Conservation (phyloP, 2,329 filamentous ascomycete species). For the Tolypocladium cylindrosporum region DNA sequence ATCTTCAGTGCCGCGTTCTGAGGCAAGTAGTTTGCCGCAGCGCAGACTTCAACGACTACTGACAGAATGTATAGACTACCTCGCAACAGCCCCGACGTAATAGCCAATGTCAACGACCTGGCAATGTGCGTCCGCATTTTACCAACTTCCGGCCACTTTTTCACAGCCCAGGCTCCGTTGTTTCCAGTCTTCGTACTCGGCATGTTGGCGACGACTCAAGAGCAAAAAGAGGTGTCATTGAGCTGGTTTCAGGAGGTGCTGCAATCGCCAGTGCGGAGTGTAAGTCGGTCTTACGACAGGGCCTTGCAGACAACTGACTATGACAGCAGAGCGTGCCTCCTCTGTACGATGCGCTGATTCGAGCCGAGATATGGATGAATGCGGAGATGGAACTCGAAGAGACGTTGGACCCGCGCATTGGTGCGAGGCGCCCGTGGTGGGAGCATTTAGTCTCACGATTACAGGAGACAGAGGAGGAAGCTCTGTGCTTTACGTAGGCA, state of each 20-base stretch:
- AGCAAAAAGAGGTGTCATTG: conserved; percentile 17
- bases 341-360: conserved; percentile 19
- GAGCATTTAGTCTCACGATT: conserved; percentile 61
- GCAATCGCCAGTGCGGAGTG: conserved; percentile 25
- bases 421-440: conserved; percentile 26
- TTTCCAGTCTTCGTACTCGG: conserved; percentile 30
- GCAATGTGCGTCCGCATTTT: conserved; percentile 26
- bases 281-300: conserved; percentile 16
- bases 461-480: not conserved
- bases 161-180: conserved; percentile 30
- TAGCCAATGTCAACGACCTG: conserved; percentile 21
- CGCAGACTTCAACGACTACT: not conserved
- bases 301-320: not conserved
- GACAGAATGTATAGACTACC: conserved; percentile 17
- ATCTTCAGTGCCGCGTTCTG: conserved; percentile 27
- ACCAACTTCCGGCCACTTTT: conserved; percentile 28
- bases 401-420: conserved; percentile 8
- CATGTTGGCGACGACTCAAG: conserved; percentile 18
- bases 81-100: conserved; percentile 23
- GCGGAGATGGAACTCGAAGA: conserved; percentile 12
- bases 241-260: conserved; percentile 27
- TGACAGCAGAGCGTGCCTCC: conserved; percentile 27
- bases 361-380: conserved; percentile 25
- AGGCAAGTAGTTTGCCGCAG: conserved; percentile 15
- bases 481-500: not conserved